Percentiles rank a stretch among this genome's conserved stretches.
Conservation (phyloP, 2,329 filamentous ascomycete species). For the Trichophyton simii region DNA sequence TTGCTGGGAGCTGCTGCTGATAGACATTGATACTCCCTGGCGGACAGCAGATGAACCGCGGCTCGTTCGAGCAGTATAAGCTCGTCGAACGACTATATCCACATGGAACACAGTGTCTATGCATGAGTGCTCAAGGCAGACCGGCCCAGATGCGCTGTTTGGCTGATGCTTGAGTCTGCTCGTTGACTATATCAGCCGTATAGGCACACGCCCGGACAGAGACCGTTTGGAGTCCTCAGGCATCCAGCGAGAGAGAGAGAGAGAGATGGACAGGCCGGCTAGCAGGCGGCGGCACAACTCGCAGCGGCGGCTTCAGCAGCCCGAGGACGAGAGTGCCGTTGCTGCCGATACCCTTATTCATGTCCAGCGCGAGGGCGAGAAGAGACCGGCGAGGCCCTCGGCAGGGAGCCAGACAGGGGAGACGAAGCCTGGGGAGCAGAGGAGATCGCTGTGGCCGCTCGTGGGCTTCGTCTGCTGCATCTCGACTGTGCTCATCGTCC, state of each 20-base stretch:
- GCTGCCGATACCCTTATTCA: background rate
- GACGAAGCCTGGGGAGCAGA: background rate
- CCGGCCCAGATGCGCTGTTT: too few species aligned
- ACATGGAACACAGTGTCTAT: too few species aligned
- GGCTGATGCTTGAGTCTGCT: too few species aligned
- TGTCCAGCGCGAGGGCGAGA: background rate
- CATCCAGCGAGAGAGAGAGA: background rate
- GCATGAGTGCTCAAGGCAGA: too few species aligned
- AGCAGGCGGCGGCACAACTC: conserved; percentile 6
- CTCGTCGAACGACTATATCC: too few species aligned
- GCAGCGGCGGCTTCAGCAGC: background rate
- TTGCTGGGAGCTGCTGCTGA: too few species aligned
- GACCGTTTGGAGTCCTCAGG: background rate
- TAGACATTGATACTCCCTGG: too few species aligned
- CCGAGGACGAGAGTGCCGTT: background rate
- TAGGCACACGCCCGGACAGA: background rate
- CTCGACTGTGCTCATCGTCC: background rate
- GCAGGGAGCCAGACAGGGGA: background rate
- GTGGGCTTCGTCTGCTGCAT: background rate
- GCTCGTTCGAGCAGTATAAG: too few species aligned
- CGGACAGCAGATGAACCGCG: too few species aligned
- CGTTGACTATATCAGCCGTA: too few species aligned
- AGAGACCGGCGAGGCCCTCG: background rate
- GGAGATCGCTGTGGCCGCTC: background rate
- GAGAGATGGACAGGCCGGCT: conserved; percentile 5